These are phyloP conservation scores for Rhododendron williamsianum DNA, from an alignment of 148 eudicot genomes.

Conservation along the genomic window DNA sequence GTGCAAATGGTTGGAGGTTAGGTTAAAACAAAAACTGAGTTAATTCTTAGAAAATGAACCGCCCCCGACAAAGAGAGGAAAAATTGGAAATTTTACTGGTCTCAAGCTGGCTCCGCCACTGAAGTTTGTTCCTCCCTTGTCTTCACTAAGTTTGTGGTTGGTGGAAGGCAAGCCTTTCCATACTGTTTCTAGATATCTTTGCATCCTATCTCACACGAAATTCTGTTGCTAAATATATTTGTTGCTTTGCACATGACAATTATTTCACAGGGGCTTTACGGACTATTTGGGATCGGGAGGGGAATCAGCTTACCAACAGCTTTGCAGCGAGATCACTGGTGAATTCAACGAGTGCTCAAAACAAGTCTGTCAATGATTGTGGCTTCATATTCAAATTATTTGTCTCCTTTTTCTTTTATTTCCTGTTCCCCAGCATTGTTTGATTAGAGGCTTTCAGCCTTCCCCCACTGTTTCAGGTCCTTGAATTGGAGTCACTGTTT, in stretches of 20 bases:
- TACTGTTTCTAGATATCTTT: neutral
- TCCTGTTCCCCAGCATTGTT: neutral
- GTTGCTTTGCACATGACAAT: neutral
- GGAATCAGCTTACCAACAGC: constrained; percentile 76
- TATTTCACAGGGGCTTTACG: constrained; percentile 69
- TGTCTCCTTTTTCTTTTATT: neutral
- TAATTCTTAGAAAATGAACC: neutral
- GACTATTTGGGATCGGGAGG: constrained; percentile 71
- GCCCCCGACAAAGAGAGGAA: neutral
- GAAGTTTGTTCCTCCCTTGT: neutral
- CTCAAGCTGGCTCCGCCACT: neutral
- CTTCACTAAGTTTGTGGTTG: neutral
- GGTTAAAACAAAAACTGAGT: neutral
- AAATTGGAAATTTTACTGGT: neutral
- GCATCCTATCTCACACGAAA: neutral
- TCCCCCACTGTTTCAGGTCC: constrained; percentile 45
- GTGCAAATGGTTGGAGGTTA: neutral
- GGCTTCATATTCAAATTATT: neutral
- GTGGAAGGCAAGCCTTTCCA: neutral
- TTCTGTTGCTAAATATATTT: neutral
- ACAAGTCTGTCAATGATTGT: constrained; percentile 42
- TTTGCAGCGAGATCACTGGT: constrained; percentile 77
- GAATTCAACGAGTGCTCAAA: constrained; percentile 89
- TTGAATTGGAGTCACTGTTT: constrained; percentile 70
- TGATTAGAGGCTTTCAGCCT: constrained; percentile 1